Conservation (phyloP, 768 basidiomycete genomes). For the Lyophyllum shimeji region DNA sequence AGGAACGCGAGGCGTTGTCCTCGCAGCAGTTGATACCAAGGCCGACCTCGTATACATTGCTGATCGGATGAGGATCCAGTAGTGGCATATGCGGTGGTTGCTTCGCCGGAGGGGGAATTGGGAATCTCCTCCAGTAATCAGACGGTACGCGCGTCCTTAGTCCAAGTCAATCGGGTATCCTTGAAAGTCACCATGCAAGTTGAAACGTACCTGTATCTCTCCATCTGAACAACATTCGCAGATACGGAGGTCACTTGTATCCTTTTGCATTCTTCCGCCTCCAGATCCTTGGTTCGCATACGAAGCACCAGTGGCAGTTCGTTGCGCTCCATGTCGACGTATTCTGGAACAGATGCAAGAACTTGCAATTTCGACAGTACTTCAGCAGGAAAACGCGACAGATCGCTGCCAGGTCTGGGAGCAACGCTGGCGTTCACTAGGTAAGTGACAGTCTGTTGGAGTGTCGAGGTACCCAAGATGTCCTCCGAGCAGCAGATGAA, state of each 20-base stretch:
- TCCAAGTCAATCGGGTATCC: conserved; percentile 3
- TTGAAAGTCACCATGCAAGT: neutral
- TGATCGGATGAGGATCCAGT: conserved; percentile 53
- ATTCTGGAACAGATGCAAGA: conserved; percentile 60
- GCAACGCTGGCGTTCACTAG: conserved; percentile 39
- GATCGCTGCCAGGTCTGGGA: conserved; percentile 13
- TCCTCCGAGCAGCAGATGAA: conserved; percentile 44
- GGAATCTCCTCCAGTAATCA: conserved; percentile 45
- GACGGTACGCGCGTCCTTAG: conserved; percentile 41
- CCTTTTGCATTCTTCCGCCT: conserved; percentile 47
- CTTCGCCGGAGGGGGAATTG: conserved; percentile 49
- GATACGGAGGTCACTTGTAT: conserved; percentile 57
- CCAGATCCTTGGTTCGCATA: conserved; percentile 55
- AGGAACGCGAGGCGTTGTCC: conserved; percentile 31
- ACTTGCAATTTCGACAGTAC: conserved; percentile 65
- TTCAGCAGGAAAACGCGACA: conserved; percentile 44
- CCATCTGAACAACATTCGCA: conserved; percentile 60
- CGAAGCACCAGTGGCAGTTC: conserved; percentile 57
- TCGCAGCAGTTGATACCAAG: conserved; percentile 28
- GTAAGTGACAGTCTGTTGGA: conserved; percentile 39
- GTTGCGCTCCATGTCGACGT: conserved; percentile 44
- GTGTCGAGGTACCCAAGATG: conserved; percentile 15
- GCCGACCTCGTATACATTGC: conserved; percentile 49
- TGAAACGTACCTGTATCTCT: conserved; percentile 59
- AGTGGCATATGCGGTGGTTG: conserved; percentile 71